Percentiles rank a stretch among this genome's conserved stretches.
phyloP scores from a whole-genome alignment of 1,139 yeast genomes.

The Suhomyces coccinellae region DNA sequence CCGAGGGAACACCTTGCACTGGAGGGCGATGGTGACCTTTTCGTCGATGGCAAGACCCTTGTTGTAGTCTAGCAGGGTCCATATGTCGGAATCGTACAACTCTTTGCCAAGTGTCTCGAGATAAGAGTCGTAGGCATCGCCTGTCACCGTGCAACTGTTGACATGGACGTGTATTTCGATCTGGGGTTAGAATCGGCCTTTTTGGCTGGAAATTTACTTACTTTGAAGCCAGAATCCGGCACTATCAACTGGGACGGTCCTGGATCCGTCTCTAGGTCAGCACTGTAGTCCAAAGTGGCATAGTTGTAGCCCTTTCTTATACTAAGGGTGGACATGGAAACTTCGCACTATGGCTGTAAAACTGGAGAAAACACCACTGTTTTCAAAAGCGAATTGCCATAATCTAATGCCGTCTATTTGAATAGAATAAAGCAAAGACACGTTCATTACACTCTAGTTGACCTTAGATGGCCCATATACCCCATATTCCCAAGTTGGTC shows the following conservation, averaged over 20 bases:
- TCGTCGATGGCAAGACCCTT: conserved; percentile 14
- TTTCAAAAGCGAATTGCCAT: not conserved
- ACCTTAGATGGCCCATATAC: too few relatives aligned
- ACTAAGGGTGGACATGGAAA: conserved; percentile 7
- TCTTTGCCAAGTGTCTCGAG: conserved; percentile 15
- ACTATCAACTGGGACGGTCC: conserved; percentile 7
- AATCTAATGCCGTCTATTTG: not conserved
- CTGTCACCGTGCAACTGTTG: conserved; percentile 16
- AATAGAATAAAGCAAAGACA: too few relatives aligned
- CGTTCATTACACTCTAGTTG: too few relatives aligned
- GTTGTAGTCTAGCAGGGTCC: conserved; percentile 22
- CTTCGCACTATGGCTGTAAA: conserved; percentile 7
- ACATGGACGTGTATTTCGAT: conserved; percentile 14
- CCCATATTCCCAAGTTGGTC: conserved; percentile 1
- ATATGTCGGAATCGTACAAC: conserved; percentile 14
- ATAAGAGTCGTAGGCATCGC: conserved; percentile 15
- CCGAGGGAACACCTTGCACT: conserved; percentile 24
- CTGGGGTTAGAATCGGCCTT: not conserved
- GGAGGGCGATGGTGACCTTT: conserved; percentile 17
- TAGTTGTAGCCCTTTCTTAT: conserved; percentile 15
- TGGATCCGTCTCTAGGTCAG: conserved; percentile 1
- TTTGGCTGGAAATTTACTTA: conserved; percentile 11
- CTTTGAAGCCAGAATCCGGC: conserved; percentile 15
- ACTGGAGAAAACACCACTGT: not conserved
- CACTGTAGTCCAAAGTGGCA: conserved; percentile 15